Conservation (phyloP, 352 stramenopile genomes). For the Phytopythium vexans region DNA sequence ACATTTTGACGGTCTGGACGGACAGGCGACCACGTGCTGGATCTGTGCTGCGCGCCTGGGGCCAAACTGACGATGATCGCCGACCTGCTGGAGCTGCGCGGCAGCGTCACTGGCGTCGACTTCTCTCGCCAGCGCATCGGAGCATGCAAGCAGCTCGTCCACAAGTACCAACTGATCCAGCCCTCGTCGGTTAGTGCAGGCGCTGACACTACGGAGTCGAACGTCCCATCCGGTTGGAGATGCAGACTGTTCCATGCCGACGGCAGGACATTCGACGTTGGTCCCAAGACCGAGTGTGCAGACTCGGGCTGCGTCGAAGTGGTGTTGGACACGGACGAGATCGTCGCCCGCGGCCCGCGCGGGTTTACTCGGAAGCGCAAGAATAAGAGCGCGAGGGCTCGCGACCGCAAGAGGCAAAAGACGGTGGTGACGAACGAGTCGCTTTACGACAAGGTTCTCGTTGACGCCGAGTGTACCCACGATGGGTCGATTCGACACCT, state of each 20-base stretch:
- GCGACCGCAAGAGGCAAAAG: slow-evolving; percentile 43
- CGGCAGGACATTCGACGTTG: slow-evolving; percentile 65
- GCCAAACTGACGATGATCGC: slow-evolving; percentile 92
- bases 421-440: slow-evolving; percentile 10
- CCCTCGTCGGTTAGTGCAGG: neutral
- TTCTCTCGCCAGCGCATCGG: slow-evolving; percentile 79
- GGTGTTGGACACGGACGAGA: slow-evolving; percentile 70
- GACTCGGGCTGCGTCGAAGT: slow-evolving; percentile 34
- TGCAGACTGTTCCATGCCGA: slow-evolving; percentile 80
- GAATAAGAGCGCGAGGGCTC: slow-evolving; percentile 88
- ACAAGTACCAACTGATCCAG: slow-evolving; percentile 90
- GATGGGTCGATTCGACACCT: slow-evolving; percentile 92
- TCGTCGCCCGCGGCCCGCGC: slow-evolving; percentile 35
- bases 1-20: neutral
- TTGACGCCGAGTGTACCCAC: slow-evolving; percentile 95
- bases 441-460: slow-evolving; percentile 92
- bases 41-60: slow-evolving; percentile 93
- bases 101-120: slow-evolving; percentile 85
- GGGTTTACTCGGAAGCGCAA: slow-evolving; percentile 79
- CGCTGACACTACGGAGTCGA: neutral
- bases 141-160: slow-evolving; percentile 85
- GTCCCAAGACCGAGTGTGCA: slow-evolving; percentile 43
- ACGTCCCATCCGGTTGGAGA: slow-evolving; percentile 31
- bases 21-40: slow-evolving; percentile 81
- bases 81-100: slow-evolving; percentile 58